Evolutionary conservation across 192 early-diverging fungal genomes (phyloP).

Genomic region (Gryganskiella cystojenkinii): DNA sequence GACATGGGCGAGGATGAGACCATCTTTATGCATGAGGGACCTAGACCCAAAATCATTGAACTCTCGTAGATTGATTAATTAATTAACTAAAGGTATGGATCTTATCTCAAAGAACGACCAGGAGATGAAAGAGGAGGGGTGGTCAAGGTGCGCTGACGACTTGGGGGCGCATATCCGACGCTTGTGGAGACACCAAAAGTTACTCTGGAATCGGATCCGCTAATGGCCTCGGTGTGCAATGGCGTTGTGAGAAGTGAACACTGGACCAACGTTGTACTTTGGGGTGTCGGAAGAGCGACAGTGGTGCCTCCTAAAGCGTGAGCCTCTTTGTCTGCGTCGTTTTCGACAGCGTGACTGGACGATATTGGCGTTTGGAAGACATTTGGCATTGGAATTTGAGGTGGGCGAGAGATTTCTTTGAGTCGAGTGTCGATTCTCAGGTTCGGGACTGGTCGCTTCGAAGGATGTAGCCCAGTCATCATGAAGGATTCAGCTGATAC

Average conservation of each 20-base stretch:
- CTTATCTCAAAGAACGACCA: background rate
- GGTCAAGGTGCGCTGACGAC: background rate
- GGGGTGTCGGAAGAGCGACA: background rate
- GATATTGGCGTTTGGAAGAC: background rate
- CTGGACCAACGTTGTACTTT: background rate
- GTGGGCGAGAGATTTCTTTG: background rate
- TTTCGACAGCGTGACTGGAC: too few relatives aligned
- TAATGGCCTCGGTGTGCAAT: too few relatives aligned
- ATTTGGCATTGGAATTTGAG: background rate
- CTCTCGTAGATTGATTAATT: too few relatives aligned
- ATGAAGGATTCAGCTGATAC: too few relatives aligned
- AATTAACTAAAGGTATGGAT: too few relatives aligned
- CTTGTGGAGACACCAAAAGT: background rate
- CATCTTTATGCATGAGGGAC: slow-evolving; percentile 45
- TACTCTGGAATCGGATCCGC: too few relatives aligned
- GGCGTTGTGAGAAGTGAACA: background rate
- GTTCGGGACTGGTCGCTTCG: too few relatives aligned
- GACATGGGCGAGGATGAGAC: slow-evolving; percentile 10
- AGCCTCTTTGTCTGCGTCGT: too few relatives aligned
- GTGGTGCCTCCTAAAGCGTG: too few relatives aligned
- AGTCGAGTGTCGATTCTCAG: too few relatives aligned
- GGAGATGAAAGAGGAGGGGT: background rate
- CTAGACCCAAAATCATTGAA: slow-evolving; percentile 37
- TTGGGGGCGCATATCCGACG: background rate
- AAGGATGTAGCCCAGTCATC: too few relatives aligned